phyloP scores from a whole-genome alignment of 192 early-diverging fungal species.

The Helicostylum pulchrum region DNA sequence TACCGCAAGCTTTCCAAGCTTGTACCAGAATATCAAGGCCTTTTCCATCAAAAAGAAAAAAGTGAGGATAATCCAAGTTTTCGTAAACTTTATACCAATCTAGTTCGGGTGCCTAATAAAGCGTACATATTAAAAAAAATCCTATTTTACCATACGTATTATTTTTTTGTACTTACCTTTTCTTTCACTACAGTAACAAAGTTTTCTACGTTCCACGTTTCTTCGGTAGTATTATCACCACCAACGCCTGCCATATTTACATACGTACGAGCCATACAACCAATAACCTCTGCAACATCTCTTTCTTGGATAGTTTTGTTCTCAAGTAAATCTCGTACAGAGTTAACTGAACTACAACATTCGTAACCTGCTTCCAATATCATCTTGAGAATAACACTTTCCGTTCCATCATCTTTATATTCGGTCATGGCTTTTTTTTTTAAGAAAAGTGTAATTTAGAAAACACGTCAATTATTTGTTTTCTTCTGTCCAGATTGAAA shows the following conservation, averaged over 20 bases:
- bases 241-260: slow-evolving; percentile 39
- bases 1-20: slow-evolving; percentile 48
- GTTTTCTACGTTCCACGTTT: slow-evolving; percentile 61
- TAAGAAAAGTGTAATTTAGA: not conserved
- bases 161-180: slow-evolving; percentile 37
- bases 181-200: slow-evolving; percentile 55
- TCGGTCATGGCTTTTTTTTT: slow-evolving; percentile 6
- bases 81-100: slow-evolving; percentile 67
- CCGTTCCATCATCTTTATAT: not conserved
- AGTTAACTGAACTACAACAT: slow-evolving; percentile 39
- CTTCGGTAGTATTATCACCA: slow-evolving; percentile 32
- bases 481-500: too few species aligned
- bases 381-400: slow-evolving; percentile 38
- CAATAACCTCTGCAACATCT: slow-evolving; percentile 58
- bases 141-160: not conserved
- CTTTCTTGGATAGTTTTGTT: slow-evolving; percentile 44
- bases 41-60: slow-evolving; percentile 50
- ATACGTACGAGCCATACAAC: slow-evolving; percentile 60
- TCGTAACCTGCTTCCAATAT: slow-evolving; percentile 52
- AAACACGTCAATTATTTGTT: not conserved
- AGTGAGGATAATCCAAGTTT: slow-evolving; percentile 60
- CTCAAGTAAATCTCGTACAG: slow-evolving; percentile 43
- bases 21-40: slow-evolving; percentile 61
- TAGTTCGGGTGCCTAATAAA: slow-evolving; percentile 44
- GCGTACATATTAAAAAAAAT: not conserved